Base-by-base conservation (phyloP, 2,329 filamentous ascomycete species). In the Didymella pinodella region DNA sequence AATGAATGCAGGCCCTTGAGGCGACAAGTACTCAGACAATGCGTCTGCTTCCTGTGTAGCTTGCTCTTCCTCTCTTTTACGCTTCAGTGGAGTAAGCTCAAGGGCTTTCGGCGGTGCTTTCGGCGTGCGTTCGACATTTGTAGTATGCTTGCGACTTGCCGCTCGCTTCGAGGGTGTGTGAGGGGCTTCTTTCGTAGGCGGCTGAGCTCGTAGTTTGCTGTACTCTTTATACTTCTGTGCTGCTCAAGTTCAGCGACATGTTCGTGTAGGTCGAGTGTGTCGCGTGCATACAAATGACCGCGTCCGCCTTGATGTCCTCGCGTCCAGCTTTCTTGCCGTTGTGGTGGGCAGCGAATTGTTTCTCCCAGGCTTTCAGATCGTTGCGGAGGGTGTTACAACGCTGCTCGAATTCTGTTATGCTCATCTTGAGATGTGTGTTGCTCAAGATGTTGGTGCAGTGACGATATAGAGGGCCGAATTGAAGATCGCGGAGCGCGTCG, bases 311-410 rank as follows among this genome's bases (percentile, higher is more conserved):
- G 80, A 94, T 93, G 69, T 92, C 90, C n/a, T 87, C 85, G 57
- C 90, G 84, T 48, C 83, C 81, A 4, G 91, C 88, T 79, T 92
- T 93, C 63, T 82, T 84, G 49, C 90, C 90, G 31, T 79, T 80
- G 70, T 93, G 84, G 16, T 80, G 75, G 25, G 80, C 79, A 6
- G 85, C 84, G 81, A 91, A 94, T 7, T 84, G 79, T 63, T 81
- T 86, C 73, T 95, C 91, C 88, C 90, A 95, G 64, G 77, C 76
- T 77, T 94, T 94, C 47, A 94, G 79, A 62, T 91, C 87, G 36
- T 81, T 78, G n/a, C 89, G 85, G n/a, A 93, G 79, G 95, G 81
- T 89, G 94, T 84, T 97, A 92, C 79, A 99, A 95, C 69, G 95
- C 87, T 76, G 61, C 47, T 75, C 68, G 14, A 70, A 43, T 6